These are phyloP conservation scores for Jatropha multifida DNA, from an alignment of 441 rosid species.

Conservation along the genomic window DNA sequence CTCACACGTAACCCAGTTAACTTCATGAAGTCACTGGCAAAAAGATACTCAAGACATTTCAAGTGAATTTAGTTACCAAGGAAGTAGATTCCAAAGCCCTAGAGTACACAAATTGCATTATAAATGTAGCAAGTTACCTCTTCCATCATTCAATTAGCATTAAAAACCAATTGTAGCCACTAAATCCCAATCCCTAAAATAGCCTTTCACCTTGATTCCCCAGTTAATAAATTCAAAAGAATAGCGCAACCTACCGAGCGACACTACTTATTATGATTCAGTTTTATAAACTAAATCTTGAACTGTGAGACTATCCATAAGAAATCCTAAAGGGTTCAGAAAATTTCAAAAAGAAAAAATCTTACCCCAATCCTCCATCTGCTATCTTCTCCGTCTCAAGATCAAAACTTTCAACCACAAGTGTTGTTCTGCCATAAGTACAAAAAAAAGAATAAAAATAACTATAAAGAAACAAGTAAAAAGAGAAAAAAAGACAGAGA, in stretches of 20 bases:
- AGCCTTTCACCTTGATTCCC: not conserved
- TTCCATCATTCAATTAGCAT: not conserved
- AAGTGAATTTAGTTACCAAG: not conserved
- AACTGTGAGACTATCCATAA: not conserved
- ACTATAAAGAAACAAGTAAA: not conserved
- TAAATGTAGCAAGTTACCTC: not conserved
- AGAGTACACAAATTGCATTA: not conserved
- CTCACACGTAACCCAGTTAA: not conserved
- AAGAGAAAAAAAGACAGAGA: not conserved
- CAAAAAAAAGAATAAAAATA: not conserved
- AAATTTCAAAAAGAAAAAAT: not conserved
- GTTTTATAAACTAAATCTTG: not conserved
- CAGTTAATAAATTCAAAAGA: not conserved
- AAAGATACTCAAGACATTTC: not conserved
- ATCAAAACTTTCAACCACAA: not conserved
- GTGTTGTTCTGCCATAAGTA: not conserved
- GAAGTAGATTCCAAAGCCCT: not conserved
- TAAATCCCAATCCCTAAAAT: not conserved
- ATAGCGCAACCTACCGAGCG: too few species aligned
- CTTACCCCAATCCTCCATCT: slow-evolving; percentile 13
- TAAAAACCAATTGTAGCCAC: not conserved
- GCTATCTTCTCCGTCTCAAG: not conserved
- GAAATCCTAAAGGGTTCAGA: not conserved
- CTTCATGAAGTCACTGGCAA: not conserved
- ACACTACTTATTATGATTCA: too few species aligned